Percentiles rank a stretch among this genome's conserved stretches.
Evolutionary conservation across 345 rosid genomes (phyloP).

Genomic region (Populus davidiana): DNA sequence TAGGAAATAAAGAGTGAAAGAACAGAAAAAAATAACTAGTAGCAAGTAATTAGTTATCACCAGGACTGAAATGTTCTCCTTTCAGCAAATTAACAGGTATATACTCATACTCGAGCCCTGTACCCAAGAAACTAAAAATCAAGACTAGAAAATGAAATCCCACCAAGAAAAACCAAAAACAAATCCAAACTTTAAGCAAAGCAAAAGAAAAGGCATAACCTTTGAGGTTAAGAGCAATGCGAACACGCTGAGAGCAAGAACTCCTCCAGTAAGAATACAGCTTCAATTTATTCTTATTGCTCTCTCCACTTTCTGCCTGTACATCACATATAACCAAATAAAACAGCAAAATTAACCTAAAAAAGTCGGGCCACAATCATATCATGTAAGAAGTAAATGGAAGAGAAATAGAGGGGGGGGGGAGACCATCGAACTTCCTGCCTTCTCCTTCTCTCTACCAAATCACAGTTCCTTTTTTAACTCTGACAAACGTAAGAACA

Average conservation of each 20-base stretch:
- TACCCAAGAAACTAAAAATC: neutral
- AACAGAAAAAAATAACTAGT: neutral
- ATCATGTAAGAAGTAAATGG: no score
- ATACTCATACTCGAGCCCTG: constrained; percentile 70
- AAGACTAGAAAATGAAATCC: neutral
- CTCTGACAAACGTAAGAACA: no score
- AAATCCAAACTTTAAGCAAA: no score
- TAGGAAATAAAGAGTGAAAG: neutral
- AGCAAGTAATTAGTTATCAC: constrained; percentile 19
- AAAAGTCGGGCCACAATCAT: no score
- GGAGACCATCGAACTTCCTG: no score
- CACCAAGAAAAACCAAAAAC: neutral
- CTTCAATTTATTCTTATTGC: constrained; percentile 27
- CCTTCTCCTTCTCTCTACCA: no score
- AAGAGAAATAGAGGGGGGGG: no score
- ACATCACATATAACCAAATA: neutral
- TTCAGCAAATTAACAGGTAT: constrained; percentile 51
- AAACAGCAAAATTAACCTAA: neutral
- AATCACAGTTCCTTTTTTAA: no score
- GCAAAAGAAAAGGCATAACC: constrained; percentile 29
- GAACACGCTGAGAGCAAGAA: constrained; percentile 71
- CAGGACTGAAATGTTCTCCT: constrained; percentile 62
- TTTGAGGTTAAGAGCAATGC: constrained; percentile 76
- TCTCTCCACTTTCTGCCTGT: neutral
- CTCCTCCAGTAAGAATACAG: constrained; percentile 72